Conservation (phyloP, 306 rosid species). For the Bauhinia variegata region DNA sequence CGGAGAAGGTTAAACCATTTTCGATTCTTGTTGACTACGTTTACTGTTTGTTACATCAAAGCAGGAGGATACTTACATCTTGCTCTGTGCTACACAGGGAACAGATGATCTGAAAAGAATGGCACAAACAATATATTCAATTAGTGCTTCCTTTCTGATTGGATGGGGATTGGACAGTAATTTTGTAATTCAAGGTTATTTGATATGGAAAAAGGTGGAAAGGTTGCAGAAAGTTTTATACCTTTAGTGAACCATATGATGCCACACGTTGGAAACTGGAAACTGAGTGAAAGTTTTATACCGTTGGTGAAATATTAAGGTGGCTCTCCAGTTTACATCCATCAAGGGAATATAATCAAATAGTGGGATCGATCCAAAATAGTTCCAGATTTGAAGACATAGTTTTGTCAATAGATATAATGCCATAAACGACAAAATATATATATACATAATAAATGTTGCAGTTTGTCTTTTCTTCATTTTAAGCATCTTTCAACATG, state of each 20-base stretch:
- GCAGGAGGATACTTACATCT: slow-evolving; percentile 53
- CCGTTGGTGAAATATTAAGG: neutral
- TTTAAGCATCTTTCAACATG: too few species aligned
- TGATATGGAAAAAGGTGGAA: neutral
- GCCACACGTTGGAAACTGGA: neutral
- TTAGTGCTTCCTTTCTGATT: slow-evolving; percentile 22
- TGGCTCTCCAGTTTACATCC: neutral
- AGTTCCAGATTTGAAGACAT: neutral
- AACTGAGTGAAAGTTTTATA: neutral
- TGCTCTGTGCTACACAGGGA: slow-evolving; percentile 78
- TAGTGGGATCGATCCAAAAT: slow-evolving; percentile 1
- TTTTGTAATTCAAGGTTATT: neutral
- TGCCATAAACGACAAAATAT: neutral
- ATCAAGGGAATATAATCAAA: neutral
- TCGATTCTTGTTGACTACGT: neutral
- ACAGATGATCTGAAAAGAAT: slow-evolving; percentile 65
- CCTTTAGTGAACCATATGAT: too few species aligned
- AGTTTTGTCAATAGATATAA: neutral
- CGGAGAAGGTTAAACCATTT: neutral
- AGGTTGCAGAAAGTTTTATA: neutral
- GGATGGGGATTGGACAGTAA: slow-evolving; percentile 3
- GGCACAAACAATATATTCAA: slow-evolving; percentile 14
- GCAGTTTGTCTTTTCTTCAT: neutral
- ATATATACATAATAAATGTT: too few species aligned
- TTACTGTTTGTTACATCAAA: neutral